Conservation (phyloP, 2,329 filamentous ascomycete genomes). For the Biscogniauxia sp. region DNA sequence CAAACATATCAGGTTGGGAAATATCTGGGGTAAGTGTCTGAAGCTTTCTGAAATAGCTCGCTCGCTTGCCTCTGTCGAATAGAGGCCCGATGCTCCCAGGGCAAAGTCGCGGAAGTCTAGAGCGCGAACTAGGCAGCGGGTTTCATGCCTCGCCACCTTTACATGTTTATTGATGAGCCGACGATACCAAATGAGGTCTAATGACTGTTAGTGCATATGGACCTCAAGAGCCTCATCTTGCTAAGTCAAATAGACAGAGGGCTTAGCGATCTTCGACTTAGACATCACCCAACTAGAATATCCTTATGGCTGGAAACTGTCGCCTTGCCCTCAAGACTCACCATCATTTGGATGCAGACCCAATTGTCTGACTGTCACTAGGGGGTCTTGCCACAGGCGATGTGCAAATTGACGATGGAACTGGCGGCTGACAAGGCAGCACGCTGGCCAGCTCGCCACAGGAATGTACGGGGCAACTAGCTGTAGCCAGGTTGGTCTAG, state of each 20-base stretch:
- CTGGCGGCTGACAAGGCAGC: constrained; percentile 48
- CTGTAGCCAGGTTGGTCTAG: constrained; percentile 46
- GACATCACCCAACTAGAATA: neutral
- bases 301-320: neutral
- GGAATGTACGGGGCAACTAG: constrained; percentile 46
- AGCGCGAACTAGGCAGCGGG: constrained; percentile 43
- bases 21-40: constrained; percentile 34
- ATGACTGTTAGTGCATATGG: constrained; percentile 12
- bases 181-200: constrained; percentile 51
- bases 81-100: constrained; percentile 39
- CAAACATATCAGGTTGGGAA: constrained; percentile 46
- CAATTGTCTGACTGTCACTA: constrained; percentile 38
- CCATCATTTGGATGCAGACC: constrained; percentile 46
- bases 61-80: constrained; percentile 37
- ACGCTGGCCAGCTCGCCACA: constrained; percentile 39
- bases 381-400: constrained; percentile 51
- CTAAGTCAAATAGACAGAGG: neutral
- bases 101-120: constrained; percentile 49
- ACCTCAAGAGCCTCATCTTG: neutral
- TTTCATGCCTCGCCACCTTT: constrained; percentile 33
- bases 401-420: constrained; percentile 51
- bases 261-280: neutral
- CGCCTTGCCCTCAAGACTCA: constrained; percentile 28
- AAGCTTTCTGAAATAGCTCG: constrained; percentile 41
- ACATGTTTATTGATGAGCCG: constrained; percentile 44